Base-by-base conservation (phyloP, 140 eudicot species). In the Anethum foeniculum region DNA sequence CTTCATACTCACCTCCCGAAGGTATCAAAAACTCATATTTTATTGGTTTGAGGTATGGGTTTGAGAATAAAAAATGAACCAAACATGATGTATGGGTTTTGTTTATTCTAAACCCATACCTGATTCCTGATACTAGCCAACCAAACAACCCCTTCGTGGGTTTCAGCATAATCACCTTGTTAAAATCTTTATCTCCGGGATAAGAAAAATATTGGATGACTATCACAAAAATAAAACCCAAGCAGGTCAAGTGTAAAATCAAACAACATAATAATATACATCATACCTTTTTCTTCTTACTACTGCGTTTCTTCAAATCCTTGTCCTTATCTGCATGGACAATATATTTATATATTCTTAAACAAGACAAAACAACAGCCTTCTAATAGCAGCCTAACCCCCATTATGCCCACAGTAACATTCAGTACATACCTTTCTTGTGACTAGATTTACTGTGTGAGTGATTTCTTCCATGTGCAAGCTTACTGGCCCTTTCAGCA, bases 401-500 rank as follows among this genome's bases (percentile, higher is more conserved):
- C 56, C 7, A 12, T 47, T 75, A 25, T 27, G 10, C 54, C 72
- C 30, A 76, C 11, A 18, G 5, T 81, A 46, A 74, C 38, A 58
- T 2, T 41, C 43, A 15, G 30, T 52, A 23, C 85, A 48, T 88
- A 91, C 98, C 98, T 79, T 86, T 94, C 84, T 79, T 89, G 68
- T 82, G 88, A 77, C 87, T 86, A 68, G 94, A 88, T 90, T 86
- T 92, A 80, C 84, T 84, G 84, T 91, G 88, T 0, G 93, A 85
- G 86, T 92, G 95, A 77, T 94, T 94, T 83, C 96, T 90, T 65
- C 98, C 98, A 44, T 90, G 94, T 62, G 97, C 86, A 43, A 94
- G 98, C 85, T 94, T 94, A 80, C 83, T 84, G 38, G 97, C 94
- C 76, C 98, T 89, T 86, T 94, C 98, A 69, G 98, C 98, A 88